Evolutionary conservation across 75 land plant species (phyloP), one percentile per base, ranked within the genome.

Genomic region (Sequoia sempervirens): DNA sequence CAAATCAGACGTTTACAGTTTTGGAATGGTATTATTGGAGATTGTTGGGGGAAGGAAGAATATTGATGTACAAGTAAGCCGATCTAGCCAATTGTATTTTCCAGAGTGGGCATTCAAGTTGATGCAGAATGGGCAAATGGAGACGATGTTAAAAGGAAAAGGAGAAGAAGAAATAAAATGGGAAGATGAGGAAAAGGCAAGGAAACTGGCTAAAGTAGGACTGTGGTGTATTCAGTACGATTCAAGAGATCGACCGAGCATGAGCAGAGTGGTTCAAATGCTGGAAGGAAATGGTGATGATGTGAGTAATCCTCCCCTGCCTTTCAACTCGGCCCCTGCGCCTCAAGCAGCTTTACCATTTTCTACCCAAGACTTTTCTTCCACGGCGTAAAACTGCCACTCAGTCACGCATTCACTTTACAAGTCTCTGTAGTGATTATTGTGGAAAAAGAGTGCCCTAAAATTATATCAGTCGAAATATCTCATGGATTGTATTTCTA

Each of bases 1-100:
- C 32, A 86, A 86, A 70, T 72, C 79, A 17, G 88, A 88, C 66
- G 85, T 88, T 2, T 88, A 83, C 52, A 88, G 87, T 37, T 88
- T 80, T 81, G 85, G 84, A 13, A 86, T 88, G 79, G 32, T 88
- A 3, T 64, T 86, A 8, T 52, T 88, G 23, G 90, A 88, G 36
- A 80, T 88, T 32, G 75, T 86, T 6, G 41, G 83, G 6, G 85
- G 85, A 12, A 83, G 75, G 18, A 86, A 81, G 30, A 85, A 40
- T 18, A 5, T 81, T 2, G 80, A 84, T 58, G 52, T 23, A 0
- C 3, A 18, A 18, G 36, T 1, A 37, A 34, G 52, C 12, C 45
- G 64, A 3, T 56, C 61, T 9, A 40, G 53, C 12, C 50, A 83
- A 20, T 32, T 47, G 23, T 70, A 82, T 79, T 2, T 82, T 46